Base-by-base conservation (phyloP, 1,284 basidiomycete species). In the Macrocybe sp. region DNA sequence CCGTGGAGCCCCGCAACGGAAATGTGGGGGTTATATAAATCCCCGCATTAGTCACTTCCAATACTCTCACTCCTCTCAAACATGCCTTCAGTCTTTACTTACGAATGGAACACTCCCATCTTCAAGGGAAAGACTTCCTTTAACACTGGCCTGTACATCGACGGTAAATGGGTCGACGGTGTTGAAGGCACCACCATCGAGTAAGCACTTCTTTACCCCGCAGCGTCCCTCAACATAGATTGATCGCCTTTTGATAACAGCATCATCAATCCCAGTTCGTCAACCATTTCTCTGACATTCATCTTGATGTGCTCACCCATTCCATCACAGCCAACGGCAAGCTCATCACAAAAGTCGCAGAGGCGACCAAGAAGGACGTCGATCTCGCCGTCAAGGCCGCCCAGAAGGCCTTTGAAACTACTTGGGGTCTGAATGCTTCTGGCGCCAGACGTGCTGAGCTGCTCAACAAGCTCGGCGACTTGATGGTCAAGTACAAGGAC, bases 111-210 rank as follows among this genome's bases (percentile, higher is more conserved):
- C 57, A 80, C 75, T 16, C 73, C 76, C 55, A 60, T 70, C 55
- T 90, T 71, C 81, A 87, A 87, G 70, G 89, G 87, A 49, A 78
- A 79, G 54, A 76, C 81, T 41, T 74, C 75, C 46, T 78, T 91
- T 67, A 73, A 67, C 53, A 84, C 85, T 29, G 90, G 91, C 41
- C 67, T 95, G 54, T 94, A 81, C 75, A 92, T 96, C 70, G 74
- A 83, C 68, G 87, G 87, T 65, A 68, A 95, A 70, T 95, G 83
- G 63, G 73, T 79, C 37, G 79, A 83, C 53, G 87, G 85, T n/a
- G 70, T 71, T n/a, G 76, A 82, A 49, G 68, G 73, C 8, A 77
- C 70, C 22, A 80, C 76, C 11, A 83, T 90, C 61, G 85, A 89
- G 82, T 89, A 60, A 60, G 80, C 22, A 4, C 2, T 22, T 4